Conservation (phyloP, 2,329 filamentous ascomycete species). For the Botrytis squamosa region DNA sequence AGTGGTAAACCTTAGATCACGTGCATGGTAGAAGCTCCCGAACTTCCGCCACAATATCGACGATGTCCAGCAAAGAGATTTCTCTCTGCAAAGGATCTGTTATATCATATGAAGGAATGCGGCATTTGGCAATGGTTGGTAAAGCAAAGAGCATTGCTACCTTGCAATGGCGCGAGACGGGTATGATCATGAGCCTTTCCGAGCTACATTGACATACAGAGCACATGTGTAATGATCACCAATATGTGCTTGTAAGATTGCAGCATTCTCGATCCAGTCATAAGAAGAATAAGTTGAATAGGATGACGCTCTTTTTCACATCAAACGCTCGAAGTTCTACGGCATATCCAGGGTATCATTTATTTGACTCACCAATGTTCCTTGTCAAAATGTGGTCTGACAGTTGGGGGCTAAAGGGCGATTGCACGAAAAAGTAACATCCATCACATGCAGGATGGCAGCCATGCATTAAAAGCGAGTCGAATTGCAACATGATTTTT, state of each 20-base stretch:
- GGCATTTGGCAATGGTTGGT: background rate
- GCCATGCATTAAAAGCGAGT: background rate
- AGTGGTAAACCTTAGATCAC: background rate
- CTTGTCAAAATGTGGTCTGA: background rate
- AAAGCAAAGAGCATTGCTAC: background rate
- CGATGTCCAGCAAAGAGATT: background rate
- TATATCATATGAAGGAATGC: background rate
- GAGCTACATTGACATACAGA: background rate
- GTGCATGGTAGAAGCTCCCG: background rate
- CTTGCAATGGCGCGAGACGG: background rate
- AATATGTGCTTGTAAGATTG: background rate
- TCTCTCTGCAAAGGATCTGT: background rate
- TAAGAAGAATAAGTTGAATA: background rate
- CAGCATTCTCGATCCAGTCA: background rate
- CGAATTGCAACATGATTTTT: background rate
- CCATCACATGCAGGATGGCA: background rate
- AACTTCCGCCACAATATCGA: background rate
- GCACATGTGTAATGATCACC: background rate
- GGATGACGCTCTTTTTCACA: background rate
- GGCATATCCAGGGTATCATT: background rate
- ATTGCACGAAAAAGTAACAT: conserved; percentile 2
- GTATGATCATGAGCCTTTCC: background rate
- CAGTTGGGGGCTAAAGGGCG: background rate
- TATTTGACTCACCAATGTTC: background rate
- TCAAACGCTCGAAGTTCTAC: background rate